Evolutionary conservation across 768 basidiomycete genomes (phyloP).

Genomic region (Leccinum sublutescens): DNA sequence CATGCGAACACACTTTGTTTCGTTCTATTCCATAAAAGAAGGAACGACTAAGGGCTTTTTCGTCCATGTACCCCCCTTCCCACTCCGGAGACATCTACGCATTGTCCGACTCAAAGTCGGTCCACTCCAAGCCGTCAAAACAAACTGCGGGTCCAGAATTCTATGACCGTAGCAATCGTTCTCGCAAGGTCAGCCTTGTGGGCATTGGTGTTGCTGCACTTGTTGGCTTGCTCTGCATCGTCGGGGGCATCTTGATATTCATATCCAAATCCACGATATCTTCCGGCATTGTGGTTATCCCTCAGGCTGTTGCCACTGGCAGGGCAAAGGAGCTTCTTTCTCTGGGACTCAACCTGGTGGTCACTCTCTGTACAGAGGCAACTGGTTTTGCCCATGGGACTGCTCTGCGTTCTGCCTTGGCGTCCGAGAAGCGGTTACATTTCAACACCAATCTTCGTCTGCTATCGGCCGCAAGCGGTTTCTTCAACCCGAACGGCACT

Average conservation of each 20-base stretch:
- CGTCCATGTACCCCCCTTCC: constrained; percentile 6
- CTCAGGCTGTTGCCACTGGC: constrained; percentile 3
- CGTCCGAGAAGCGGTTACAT: constrained; percentile 22
- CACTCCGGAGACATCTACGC: constrained; percentile 10
- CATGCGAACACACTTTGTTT: background rate
- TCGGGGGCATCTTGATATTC: constrained; percentile 24
- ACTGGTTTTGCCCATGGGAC: constrained; percentile 29
- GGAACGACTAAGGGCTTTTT: too few species aligned
- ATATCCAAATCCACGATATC: constrained; percentile 16
- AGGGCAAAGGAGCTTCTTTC: constrained; percentile 21
- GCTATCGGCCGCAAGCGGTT: constrained; percentile 21
- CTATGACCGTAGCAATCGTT: constrained; percentile 28
- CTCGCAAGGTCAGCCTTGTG: constrained; percentile 24
- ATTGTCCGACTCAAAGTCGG: constrained; percentile 21
- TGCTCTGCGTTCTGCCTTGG: constrained; percentile 27
- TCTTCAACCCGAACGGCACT: constrained; percentile 26
- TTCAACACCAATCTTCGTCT: constrained; percentile 33
- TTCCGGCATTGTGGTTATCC: constrained; percentile 23
- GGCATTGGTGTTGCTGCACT: constrained; percentile 24
- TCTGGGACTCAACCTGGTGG: constrained; percentile 28
- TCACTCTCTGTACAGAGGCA: constrained; percentile 29
- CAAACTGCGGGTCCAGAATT: constrained; percentile 26
- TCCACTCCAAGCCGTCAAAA: constrained; percentile 17
- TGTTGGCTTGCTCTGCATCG: constrained; percentile 27
- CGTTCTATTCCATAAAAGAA: background rate